Evolutionary conservation across 495 filamentous ascomycete species (phyloP).

Genomic region (Usnea hakonensis): DNA sequence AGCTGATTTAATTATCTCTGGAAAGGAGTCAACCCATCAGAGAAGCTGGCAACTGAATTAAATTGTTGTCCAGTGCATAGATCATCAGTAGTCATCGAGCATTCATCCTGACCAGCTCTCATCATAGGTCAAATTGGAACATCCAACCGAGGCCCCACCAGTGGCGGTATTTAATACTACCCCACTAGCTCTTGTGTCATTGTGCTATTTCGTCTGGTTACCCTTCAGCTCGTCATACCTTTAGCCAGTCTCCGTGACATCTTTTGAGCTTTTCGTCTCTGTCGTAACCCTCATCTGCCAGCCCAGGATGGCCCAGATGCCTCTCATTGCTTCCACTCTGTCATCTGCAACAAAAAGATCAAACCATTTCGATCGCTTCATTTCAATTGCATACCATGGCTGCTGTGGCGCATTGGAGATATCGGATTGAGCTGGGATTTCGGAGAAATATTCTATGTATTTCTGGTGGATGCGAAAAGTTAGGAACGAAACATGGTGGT

Average conservation of each 20-base stretch:
- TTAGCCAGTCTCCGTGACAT: background rate
- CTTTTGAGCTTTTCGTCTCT: constrained; percentile 22
- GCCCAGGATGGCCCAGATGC: constrained; percentile 69
- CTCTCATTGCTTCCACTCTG: constrained; percentile 59
- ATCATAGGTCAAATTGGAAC: background rate
- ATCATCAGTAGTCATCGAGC: background rate
- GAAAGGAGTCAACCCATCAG: background rate
- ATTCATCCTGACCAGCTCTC: background rate
- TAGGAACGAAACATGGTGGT: constrained; percentile 73
- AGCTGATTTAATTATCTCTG: background rate
- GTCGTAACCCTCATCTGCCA: constrained; percentile 52
- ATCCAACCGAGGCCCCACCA: background rate
- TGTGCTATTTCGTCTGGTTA: background rate
- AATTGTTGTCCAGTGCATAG: background rate
- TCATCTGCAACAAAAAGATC: constrained; percentile 65
- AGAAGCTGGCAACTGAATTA: background rate
- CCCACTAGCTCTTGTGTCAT: background rate
- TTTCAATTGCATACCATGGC: constrained; percentile 55
- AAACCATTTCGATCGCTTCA: constrained; percentile 69
- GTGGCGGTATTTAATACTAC: background rate
- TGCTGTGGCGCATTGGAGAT: constrained; percentile 44
- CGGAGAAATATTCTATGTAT: constrained; percentile 51
- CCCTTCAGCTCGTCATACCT: background rate
- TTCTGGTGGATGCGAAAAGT: constrained; percentile 61
- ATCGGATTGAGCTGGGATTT: constrained; percentile 26